Conservation (phyloP, 2,329 filamentous ascomycete species). For the Beauveria brongniartii region DNA sequence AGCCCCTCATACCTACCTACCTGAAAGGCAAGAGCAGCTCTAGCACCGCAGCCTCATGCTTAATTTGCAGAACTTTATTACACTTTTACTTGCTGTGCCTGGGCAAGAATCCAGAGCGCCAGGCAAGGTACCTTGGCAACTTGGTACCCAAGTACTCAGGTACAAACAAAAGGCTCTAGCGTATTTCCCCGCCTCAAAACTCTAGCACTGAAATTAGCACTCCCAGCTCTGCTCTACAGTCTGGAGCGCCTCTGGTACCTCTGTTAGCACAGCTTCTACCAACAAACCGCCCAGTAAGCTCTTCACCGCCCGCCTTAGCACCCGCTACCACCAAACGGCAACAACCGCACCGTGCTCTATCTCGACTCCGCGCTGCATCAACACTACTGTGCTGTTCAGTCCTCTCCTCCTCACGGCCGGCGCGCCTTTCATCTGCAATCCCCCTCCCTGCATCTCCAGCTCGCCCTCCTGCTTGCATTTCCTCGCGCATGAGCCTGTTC, state of each 20-base stretch:
- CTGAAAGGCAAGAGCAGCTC: not conserved
- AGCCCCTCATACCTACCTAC: not conserved
- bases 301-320: conserved; percentile 1
- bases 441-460: not conserved
- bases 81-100: not conserved
- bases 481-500: not conserved
- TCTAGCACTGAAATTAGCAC: no score
- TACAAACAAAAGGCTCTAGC: not conserved
- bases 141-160: not conserved
- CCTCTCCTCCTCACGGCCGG: not conserved
- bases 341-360: not conserved
- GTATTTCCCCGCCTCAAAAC: conserved; percentile 1
- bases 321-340: not conserved
- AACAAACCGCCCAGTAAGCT: not conserved
- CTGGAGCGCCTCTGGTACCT: not conserved
- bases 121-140: not conserved
- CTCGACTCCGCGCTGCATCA: conserved; percentile 4
- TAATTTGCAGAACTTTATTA: not conserved
- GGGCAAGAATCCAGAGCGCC: no score
- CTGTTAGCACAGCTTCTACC: not conserved
- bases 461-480: not conserved
- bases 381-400: not conserved
- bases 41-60: not conserved
- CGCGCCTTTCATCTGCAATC: conserved; percentile 2
- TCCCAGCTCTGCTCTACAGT: no score